A percentile compares a stretch with the other conserved stretches of the same genome.
These are phyloP conservation scores for Saccharomycopsis malanga DNA, from an alignment of 805 yeast species.

Conservation along the genomic window DNA sequence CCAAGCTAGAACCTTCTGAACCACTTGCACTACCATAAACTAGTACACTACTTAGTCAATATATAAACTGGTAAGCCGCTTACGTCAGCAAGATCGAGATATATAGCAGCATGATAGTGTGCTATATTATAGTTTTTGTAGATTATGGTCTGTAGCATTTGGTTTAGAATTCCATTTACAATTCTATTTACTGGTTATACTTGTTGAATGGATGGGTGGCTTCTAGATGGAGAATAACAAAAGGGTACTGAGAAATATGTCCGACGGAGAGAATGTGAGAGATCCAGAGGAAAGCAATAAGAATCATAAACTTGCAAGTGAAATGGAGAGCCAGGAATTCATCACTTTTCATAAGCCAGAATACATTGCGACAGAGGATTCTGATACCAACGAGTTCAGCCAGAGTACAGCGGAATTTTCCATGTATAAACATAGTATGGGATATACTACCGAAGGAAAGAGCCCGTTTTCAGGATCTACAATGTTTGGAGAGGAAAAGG, in stretches of 20 bases:
- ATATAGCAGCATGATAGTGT: not conserved
- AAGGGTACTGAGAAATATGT: not conserved
- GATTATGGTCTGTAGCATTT: not conserved
- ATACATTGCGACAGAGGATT: too few relatives aligned
- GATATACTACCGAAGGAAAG: not conserved
- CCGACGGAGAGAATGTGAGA: not conserved
- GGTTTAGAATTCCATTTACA: not conserved
- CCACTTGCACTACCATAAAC: too few relatives aligned
- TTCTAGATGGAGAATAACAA: not conserved
- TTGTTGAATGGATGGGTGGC: not conserved
- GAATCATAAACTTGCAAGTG: too few relatives aligned
- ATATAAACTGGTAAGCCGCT: too few relatives aligned
- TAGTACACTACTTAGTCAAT: too few relatives aligned
- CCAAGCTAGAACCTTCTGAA: too few relatives aligned
- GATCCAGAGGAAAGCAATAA: not conserved
- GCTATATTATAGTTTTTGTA: not conserved
- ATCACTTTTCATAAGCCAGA: too few relatives aligned
- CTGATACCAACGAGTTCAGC: too few relatives aligned
- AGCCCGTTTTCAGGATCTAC: conserved; percentile 11
- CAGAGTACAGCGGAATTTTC: not conserved
- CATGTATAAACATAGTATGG: not conserved
- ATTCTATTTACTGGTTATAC: not conserved
- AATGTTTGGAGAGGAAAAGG: not conserved
- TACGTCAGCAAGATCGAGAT: not conserved
- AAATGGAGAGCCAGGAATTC: too few relatives aligned